Conservation (phyloP, 1,284 basidiomycete species). For the Agaricales sp. region DNA sequence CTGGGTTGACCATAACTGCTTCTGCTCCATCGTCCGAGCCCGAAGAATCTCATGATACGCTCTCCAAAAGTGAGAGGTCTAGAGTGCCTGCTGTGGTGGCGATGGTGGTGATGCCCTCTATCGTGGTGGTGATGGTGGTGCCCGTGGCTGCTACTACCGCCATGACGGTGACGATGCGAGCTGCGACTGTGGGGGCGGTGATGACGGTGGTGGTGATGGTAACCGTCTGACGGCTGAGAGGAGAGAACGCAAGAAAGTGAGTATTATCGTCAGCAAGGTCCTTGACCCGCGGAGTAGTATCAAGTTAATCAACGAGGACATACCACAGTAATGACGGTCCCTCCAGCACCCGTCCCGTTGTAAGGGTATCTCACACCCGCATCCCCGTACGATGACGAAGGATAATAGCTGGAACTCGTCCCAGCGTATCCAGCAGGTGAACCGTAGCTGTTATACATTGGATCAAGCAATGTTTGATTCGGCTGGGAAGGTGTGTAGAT, state of each 20-base stretch:
- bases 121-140: not conserved
- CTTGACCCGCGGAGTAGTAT: too few species aligned
- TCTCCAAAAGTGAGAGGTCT: conserved; percentile 2
- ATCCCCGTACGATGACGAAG: not conserved
- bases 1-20: too few species aligned
- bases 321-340: conserved; percentile 3
- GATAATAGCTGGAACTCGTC: not conserved
- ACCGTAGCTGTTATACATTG: not conserved
- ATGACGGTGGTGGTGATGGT: conserved; percentile 12
- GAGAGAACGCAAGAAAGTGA: too few species aligned
- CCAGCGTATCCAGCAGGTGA: not conserved
- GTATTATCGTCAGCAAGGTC: too few species aligned
- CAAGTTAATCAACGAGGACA: not conserved
- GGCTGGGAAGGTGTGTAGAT: not conserved
- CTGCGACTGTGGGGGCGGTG: conserved; percentile 3
- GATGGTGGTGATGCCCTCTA: not conserved
- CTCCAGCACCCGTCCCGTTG: not conserved
- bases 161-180: not conserved
- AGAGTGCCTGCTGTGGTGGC: conserved; percentile 7
- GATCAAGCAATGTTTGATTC: not conserved
- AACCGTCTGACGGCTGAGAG: conserved; percentile 6
- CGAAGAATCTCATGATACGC: not conserved
- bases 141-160: not conserved
- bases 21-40: not conserved
- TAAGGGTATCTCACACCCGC: not conserved